Evolutionary conservation across 768 basidiomycete species (phyloP).

Genomic region (Lepiota venenata): DNA sequence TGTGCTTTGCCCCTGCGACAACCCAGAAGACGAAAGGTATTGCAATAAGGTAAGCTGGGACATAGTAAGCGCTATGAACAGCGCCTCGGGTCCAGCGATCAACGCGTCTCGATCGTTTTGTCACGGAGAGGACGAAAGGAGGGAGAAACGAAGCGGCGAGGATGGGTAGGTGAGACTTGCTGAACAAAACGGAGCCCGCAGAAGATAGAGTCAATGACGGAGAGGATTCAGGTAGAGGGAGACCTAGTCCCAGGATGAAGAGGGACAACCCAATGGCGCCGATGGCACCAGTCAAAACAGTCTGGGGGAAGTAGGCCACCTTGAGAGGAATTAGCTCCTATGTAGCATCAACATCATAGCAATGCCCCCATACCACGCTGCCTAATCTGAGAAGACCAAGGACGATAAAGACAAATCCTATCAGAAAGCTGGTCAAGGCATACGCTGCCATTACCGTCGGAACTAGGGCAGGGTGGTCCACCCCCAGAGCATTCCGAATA

Average conservation of each 20-base stretch:
- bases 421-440: constrained; percentile 19
- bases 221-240: constrained; percentile 4
- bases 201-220: constrained; percentile 14
- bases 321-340: not conserved
- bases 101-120: constrained; percentile 14
- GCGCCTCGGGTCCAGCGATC: constrained; percentile 17
- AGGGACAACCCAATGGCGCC: constrained; percentile 21
- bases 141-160: constrained; percentile 20
- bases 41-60: constrained; percentile 17
- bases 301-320: constrained; percentile 24
- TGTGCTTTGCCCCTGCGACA: constrained; percentile 3
- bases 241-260: constrained; percentile 18
- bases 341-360: not conserved
- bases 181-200: constrained; percentile 15
- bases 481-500: constrained; percentile 19
- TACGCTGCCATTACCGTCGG: constrained; percentile 24
- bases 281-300: constrained; percentile 21
- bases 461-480: constrained; percentile 18
- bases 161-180: constrained; percentile 14
- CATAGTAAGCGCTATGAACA: constrained; percentile 15
- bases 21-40: constrained; percentile 20
- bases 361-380: constrained; percentile 14
- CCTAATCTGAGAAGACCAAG: constrained; percentile 20
- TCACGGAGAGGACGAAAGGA: constrained; percentile 17
- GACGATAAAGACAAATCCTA: constrained; percentile 16